A percentile compares a stretch with the other conserved stretches of the same genome.
phyloP scores from a whole-genome alignment of 495 filamentous ascomycete species.

The Penicillium samsonianum region DNA sequence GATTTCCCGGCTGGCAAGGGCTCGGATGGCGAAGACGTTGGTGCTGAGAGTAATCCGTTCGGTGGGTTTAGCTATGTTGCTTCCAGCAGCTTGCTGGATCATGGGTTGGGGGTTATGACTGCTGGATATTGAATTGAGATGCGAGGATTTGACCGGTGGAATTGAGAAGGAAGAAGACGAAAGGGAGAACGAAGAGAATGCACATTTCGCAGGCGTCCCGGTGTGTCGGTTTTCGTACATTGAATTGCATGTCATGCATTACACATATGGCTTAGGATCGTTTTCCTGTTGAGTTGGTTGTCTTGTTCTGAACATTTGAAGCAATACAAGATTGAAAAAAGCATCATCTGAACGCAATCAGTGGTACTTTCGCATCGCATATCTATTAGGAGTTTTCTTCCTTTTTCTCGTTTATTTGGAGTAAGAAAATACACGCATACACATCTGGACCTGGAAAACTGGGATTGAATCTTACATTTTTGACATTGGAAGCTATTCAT shows the following conservation, averaged over 20 bases:
- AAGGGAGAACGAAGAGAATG: neutral
- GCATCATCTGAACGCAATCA: neutral
- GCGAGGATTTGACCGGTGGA: neutral
- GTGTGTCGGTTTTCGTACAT: neutral
- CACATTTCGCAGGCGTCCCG: neutral
- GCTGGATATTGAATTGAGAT: constrained; percentile 27
- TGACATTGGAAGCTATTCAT: neutral
- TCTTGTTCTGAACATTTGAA: neutral
- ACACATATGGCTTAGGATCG: neutral
- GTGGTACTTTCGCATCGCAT: neutral
- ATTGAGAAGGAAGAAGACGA: neutral
- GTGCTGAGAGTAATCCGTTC: constrained; percentile 68
- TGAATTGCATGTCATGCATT: neutral
- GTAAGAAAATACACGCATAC: neutral
- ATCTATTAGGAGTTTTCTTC: neutral
- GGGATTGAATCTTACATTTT: neutral
- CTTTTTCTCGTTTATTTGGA: neutral
- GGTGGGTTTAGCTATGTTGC: constrained; percentile 97
- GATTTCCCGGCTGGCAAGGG: constrained; percentile 4
- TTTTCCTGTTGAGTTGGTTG: neutral
- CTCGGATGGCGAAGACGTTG: constrained; percentile 5
- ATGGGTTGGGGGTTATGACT: constrained; percentile 38
- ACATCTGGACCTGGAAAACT: neutral
- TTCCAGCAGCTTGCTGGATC: constrained; percentile 78
- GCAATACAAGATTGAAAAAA: neutral